Evolutionary conservation across 2,329 filamentous ascomycete species (phyloP).

Genomic region (Ploettnerulaceae sp.): DNA sequence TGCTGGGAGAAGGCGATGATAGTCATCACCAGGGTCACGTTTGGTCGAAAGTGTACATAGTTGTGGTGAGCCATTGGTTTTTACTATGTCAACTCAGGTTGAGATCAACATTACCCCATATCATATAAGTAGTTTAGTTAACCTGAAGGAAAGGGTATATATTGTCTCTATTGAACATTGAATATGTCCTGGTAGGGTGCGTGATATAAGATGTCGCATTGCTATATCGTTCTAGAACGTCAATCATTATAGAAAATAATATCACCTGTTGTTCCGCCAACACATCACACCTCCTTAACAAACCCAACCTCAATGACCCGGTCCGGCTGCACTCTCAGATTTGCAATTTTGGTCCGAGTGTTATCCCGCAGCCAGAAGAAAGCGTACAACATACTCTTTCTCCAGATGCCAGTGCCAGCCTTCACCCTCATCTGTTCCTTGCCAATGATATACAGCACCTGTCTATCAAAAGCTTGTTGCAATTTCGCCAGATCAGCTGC

Average conservation of each 20-base stretch:
- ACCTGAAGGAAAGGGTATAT: no score
- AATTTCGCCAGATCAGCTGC: slow-evolving; percentile 40
- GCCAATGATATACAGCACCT: slow-evolving; percentile 53
- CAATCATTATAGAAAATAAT: no score
- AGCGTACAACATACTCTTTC: slow-evolving; percentile 44
- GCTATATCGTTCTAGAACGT: no score
- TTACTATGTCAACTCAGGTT: no score
- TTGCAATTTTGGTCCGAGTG: slow-evolving; percentile 59
- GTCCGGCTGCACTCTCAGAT: slow-evolving; percentile 55
- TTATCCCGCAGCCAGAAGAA: slow-evolving; percentile 65
- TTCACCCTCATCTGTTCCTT: slow-evolving; percentile 55
- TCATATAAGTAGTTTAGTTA: no score
- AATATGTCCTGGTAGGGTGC: no score
- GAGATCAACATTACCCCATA: no score
- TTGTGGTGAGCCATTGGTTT: no score
- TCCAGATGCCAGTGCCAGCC: slow-evolving; percentile 36
- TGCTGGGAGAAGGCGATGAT: slow-evolving; percentile 28
- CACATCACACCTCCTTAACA: slow-evolving; percentile 54
- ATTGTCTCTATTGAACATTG: no score
- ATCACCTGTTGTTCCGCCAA: background rate
- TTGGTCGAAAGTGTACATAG: no score
- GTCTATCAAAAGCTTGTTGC: slow-evolving; percentile 41
- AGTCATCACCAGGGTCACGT: background rate
- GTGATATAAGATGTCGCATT: no score
- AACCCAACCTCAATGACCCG: slow-evolving; percentile 64